Percentiles rank a stretch among this genome's conserved stretches.
Evolutionary conservation across 2,329 filamentous ascomycete genomes (phyloP).

Genomic region (Cadophora luteo-olivacea): DNA sequence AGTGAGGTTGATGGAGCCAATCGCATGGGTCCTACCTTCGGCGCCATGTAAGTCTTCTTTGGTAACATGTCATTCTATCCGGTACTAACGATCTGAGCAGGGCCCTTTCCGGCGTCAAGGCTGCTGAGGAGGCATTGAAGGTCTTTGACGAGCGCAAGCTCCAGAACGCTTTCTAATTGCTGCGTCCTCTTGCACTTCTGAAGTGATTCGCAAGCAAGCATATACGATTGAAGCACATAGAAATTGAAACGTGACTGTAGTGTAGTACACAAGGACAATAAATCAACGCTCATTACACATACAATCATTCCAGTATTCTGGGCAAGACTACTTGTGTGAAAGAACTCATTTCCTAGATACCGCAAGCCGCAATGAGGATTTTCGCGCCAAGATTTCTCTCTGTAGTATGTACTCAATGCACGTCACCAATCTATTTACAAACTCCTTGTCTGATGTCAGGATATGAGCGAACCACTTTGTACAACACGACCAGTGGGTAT

Average conservation of each 20-base stretch:
- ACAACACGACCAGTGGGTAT: too few relatives aligned
- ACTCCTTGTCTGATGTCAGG: too few relatives aligned
- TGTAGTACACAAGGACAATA: background rate
- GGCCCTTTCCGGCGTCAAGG: conserved; percentile 87
- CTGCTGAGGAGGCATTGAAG: conserved; percentile 82
- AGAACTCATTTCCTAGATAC: too few relatives aligned
- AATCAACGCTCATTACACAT: conserved; percentile 14
- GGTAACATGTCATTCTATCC: background rate
- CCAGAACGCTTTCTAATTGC: conserved; percentile 69
- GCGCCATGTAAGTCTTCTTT: conserved; percentile 28
- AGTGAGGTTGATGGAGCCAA: conserved; percentile 90
- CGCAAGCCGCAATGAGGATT: too few relatives aligned
- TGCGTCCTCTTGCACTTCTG: background rate
- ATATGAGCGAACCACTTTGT: too few relatives aligned
- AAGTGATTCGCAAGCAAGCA: background rate
- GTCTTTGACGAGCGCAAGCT: conserved; percentile 80
- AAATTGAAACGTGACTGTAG: background rate
- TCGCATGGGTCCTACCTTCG: conserved; percentile 69
- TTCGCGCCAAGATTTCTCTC: too few relatives aligned
- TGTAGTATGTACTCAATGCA: too few relatives aligned
- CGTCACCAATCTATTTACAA: too few relatives aligned
- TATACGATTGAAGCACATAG: background rate
- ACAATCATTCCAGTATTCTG: background rate
- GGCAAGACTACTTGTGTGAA: too few relatives aligned
- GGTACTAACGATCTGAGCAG: background rate